A percentile compares a stretch with the other conserved stretches of the same genome.
phyloP scores from a whole-genome alignment of 2,329 filamentous ascomycete genomes.

The Ilyonectria mors-panacis region DNA sequence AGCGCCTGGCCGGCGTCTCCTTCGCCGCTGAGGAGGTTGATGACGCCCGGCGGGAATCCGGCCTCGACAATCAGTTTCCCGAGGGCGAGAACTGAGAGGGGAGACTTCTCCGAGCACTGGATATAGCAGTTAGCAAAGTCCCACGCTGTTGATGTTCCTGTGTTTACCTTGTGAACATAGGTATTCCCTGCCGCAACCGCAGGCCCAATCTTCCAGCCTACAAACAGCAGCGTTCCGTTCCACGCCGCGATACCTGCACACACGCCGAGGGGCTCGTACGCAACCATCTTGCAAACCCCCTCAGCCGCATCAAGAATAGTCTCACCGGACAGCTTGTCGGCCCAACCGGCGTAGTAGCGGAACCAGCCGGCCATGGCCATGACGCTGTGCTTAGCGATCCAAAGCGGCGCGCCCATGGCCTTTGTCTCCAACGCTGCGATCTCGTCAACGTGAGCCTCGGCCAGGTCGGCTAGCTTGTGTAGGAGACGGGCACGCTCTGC shows the following conservation, averaged over 20 bases:
- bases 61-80: conserved; percentile 58
- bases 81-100: conserved; percentile 64
- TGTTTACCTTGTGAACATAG: conserved; percentile 69
- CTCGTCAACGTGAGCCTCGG: not conserved
- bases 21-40: conserved; percentile 60
- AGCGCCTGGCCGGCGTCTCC: conserved; percentile 71
- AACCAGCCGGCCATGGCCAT: not conserved
- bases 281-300: not conserved
- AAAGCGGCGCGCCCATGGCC: not conserved
- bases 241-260: conserved; percentile 66
- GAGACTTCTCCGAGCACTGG: conserved; percentile 69
- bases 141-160: too few species aligned
- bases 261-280: conserved; percentile 52
- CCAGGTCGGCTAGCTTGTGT: conserved; percentile 3
- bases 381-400: not conserved
- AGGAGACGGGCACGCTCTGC: conserved; percentile 7
- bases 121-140: too few species aligned
- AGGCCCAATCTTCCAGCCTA: conserved; percentile 57
- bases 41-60: conserved; percentile 69
- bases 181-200: conserved; percentile 68
- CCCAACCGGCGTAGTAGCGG: conserved; percentile 12
- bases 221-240: conserved; percentile 67
- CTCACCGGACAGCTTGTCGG: conserved; percentile 9
- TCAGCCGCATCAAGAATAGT: not conserved
- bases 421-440: not conserved